Evolutionary conservation across 768 basidiomycete genomes (phyloP), one percentile per base, ranked within the genome.

Genomic region (Chlorophyllum brunneum): DNA sequence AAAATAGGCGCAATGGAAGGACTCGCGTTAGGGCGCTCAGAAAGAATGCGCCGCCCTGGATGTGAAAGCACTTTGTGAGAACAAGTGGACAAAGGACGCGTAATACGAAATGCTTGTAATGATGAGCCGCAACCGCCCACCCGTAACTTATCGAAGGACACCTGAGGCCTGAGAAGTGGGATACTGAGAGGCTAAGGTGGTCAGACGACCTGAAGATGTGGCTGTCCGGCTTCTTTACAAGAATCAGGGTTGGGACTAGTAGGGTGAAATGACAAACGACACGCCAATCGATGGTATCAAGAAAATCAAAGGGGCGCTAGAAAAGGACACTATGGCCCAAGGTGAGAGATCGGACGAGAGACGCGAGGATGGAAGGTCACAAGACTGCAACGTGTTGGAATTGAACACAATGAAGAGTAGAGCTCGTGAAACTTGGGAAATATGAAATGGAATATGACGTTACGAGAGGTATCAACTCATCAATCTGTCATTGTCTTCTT

Each of bases 311-410:
- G 15, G 24, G 37, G 33, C 31, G 13, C 44, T 45, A 18, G 43
- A 38, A 49, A 53, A 39, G 51, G 51, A 44, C n/a, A 52, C 13
- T 11, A 38, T 23, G 31, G 36, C 42, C 51, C 51, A 44, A 44
- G 22, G 51, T 27, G 41, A 34, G 23, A 36, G 30, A 36, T 18
- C 30, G 2, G 39, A 26, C 16, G 30, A 38, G 27, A 51, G 30
- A 41, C 15, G 16, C 18, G 30, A 40, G 11, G 49, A 31, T 33
- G 31, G 18, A 45, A 4, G 43, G 51, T 53, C 51, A 53, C 51
- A 53, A 39, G 51, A 45, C 43, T 38, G 37, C 44, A 45, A 46
- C 51, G 51, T 46, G 51, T 53, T 45, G 36, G 41, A 24, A 18
- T 15, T 24, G 20, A 43, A 31, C 40, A 51, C 30, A 42, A 29